Base-by-base conservation (phyloP, 169 alveolate species). In the Toxoplasma gondii region DNA sequence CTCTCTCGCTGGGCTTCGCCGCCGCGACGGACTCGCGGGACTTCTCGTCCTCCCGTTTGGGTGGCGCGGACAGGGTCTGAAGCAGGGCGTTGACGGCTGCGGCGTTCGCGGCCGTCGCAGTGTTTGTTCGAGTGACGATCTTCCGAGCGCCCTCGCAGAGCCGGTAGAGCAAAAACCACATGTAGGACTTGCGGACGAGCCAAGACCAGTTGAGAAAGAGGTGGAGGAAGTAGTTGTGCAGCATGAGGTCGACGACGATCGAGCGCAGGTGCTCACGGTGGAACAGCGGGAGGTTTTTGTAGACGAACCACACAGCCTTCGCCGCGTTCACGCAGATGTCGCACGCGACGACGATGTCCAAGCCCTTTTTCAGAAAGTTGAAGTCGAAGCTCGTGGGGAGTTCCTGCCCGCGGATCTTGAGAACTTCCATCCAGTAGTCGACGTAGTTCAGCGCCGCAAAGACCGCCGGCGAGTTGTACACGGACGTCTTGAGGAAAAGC, bases 331-430 rank as follows among this genome's bases (percentile, higher is more conserved):
- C 87, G 53, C 88, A 92, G 74, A 95, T 41, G 45, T 95, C 95
- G 5, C 93, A 95, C 29, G 34, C 80, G 4, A 95, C 36, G 22
- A 95, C 81, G 54, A 92, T 91, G 54, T 95, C 91, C 29, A 95
- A 39, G 22, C 94, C 96, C 31, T 81, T 92, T 10, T 69, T 74
- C 22, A 95, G 81, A 19, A 95, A 92, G 36, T 88, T 78, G 36
- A 92, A 95, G 70, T 95, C 96, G 49, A 95, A 92, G 87, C 82
- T 92, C 16, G 94, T 93, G 0, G 96, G 96, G 64, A 95, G 95
- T 74, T 53, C 94, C 43, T 74, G 94, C 44, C 91, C 88, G 16
- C 96, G 58, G 17, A 93, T 9, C 7, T 74, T 54, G 16, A 94
- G 45, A 29, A 90, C 93, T 58, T 95, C 94, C 69, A 88, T 12